phyloP scores from a whole-genome alignment of 2,329 filamentous ascomycete genomes.

The Aspergillus quadricinctus region DNA sequence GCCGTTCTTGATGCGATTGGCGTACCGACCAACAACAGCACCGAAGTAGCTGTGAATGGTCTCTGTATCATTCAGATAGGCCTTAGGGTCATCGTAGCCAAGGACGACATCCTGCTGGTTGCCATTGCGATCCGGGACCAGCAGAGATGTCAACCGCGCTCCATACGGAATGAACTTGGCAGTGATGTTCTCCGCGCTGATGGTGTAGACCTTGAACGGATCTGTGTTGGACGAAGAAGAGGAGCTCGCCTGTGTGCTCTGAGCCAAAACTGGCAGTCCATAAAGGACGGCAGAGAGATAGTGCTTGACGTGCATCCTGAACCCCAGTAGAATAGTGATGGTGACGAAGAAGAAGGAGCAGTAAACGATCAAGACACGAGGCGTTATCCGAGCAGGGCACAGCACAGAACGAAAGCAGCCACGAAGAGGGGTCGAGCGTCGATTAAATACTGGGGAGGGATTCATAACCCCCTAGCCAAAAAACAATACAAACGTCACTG shows the following conservation, averaged over 20 bases:
- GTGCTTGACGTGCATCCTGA: slow-evolving; percentile 35
- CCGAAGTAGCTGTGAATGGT: slow-evolving; percentile 48
- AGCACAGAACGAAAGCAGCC: slow-evolving; percentile 24
- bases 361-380: slow-evolving; percentile 26
- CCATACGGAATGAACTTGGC: slow-evolving; percentile 47
- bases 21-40: slow-evolving; percentile 49
- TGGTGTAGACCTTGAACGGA: slow-evolving; percentile 42
- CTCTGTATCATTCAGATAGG: slow-evolving; percentile 43
- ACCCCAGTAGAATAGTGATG: slow-evolving; percentile 22
- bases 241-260: slow-evolving; percentile 13
- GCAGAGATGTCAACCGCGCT: slow-evolving; percentile 43
- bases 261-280: slow-evolving; percentile 28
- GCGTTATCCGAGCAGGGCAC: slow-evolving; percentile 25
- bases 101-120: slow-evolving; percentile 47
- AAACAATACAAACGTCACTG: slow-evolving; percentile 8
- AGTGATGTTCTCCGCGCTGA: slow-evolving; percentile 45
- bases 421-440: slow-evolving; percentile 17
- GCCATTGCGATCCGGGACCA: slow-evolving; percentile 49
- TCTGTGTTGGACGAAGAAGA: slow-evolving; percentile 14
- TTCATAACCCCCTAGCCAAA: slow-evolving; percentile 10
- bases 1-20: slow-evolving; percentile 54
- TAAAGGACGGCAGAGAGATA: slow-evolving; percentile 31
- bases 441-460: slow-evolving; percentile 13
- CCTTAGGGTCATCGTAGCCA: slow-evolving; percentile 46
- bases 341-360: slow-evolving; percentile 28